phyloP scores from a whole-genome alignment of 2,329 filamentous ascomycete species.

The Microcyclospora pomicola region DNA sequence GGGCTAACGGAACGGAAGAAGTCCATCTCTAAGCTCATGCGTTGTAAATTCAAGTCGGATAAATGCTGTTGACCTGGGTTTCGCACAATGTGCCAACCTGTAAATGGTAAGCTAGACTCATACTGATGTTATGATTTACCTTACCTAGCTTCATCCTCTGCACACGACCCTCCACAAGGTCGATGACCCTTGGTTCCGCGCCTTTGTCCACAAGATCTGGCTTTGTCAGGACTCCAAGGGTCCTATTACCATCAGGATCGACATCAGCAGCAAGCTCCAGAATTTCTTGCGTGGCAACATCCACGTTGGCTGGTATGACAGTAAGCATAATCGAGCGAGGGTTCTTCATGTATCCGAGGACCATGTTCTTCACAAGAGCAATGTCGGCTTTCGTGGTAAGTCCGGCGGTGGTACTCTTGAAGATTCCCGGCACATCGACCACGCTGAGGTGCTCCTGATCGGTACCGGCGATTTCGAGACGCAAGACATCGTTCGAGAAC shows the following conservation, averaged over 20 bases:
- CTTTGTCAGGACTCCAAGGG: conserved; percentile 26
- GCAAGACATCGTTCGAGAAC: conserved; percentile 19
- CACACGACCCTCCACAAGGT: conserved; percentile 14
- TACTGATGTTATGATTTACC: no score
- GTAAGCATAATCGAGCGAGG: conserved; percentile 29
- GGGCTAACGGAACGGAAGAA: conserved; percentile 23
- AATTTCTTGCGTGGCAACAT: conserved; percentile 35
- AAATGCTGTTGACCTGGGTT: conserved; percentile 20
- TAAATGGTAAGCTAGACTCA: no score
- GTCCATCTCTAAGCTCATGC: conserved; percentile 16
- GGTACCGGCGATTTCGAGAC: conserved; percentile 17
- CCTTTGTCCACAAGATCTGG: conserved; percentile 21
- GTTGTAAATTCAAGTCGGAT: conserved; percentile 1
- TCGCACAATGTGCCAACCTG: conserved; percentile 22
- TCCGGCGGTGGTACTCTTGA: conserved; percentile 22
- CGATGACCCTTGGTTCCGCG: conserved; percentile 12
- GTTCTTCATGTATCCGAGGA: conserved; percentile 27
- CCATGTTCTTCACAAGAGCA: conserved; percentile 26
- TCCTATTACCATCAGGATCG: conserved; percentile 21
- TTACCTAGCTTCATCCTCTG: no score
- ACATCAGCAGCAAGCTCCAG: conserved; percentile 26
- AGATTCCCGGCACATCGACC: conserved; percentile 20
- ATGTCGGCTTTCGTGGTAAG: conserved; percentile 26
- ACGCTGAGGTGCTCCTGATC: conserved; percentile 17
- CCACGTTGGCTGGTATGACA: conserved; percentile 31